These are phyloP conservation scores for Aspergillus amoenus DNA, from an alignment of 2,329 filamentous ascomycete species.

Conservation along the genomic window DNA sequence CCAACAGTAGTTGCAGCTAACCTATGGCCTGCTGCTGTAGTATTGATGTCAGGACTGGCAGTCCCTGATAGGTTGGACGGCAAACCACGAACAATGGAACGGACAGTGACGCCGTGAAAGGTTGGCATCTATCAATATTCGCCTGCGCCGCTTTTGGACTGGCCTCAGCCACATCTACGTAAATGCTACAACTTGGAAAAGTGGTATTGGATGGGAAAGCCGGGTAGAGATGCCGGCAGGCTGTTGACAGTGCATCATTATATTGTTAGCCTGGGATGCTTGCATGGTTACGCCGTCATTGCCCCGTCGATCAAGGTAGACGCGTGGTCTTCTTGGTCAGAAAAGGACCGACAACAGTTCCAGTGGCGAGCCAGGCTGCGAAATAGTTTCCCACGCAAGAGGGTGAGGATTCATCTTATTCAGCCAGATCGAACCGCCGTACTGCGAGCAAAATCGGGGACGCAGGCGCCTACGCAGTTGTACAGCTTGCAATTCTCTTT, in stretches of 20 bases:
- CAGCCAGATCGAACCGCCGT: not conserved
- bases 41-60: not conserved
- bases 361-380: not conserved
- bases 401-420: not conserved
- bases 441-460: not conserved
- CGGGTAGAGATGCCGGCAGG: not conserved
- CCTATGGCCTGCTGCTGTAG: not conserved
- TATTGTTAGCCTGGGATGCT: not conserved
- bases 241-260: not conserved
- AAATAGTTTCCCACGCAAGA: accelerated
- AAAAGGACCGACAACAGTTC: not conserved
- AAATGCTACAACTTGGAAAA: not conserved
- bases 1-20: not conserved
- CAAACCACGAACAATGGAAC: not conserved
- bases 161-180: not conserved
- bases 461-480: not conserved
- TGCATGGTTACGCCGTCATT: not conserved
- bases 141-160: not conserved
- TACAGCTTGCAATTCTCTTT: not conserved
- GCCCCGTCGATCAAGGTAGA: not conserved
- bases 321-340: not conserved
- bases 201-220: not conserved
- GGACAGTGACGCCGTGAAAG: not conserved
- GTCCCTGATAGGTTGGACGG: not conserved
- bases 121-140: not conserved